Conservation (phyloP, 2,329 filamentous ascomycete species). For the Claviceps maximensis region DNA sequence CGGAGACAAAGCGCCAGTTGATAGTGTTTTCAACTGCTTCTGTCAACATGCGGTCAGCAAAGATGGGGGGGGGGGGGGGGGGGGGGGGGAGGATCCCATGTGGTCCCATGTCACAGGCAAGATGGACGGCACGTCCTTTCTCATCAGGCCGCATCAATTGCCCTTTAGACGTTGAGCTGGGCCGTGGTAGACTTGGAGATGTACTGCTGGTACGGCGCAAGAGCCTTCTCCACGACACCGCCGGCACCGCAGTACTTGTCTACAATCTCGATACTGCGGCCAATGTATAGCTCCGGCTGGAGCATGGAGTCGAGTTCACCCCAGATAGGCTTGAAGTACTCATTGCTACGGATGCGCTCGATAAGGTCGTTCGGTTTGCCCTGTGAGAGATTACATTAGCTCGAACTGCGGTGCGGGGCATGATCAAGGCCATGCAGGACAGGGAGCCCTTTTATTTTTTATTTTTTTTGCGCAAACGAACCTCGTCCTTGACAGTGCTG, state of each 20-base stretch:
- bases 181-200: slow-evolving; percentile 13
- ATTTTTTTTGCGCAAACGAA: too few species aligned
- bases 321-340: slow-evolving; percentile 65
- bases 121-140: too few species aligned
- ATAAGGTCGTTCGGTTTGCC: slow-evolving; percentile 73
- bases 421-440: background rate
- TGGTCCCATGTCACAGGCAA: too few species aligned
- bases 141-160: too few species aligned
- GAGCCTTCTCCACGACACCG: slow-evolving; percentile 24
- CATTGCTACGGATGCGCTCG: slow-evolving; percentile 55
- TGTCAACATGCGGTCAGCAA: slow-evolving; percentile 2
- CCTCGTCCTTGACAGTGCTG: slow-evolving; percentile 39
- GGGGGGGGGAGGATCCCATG: too few species aligned
- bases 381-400: slow-evolving; percentile 6
- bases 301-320: slow-evolving; percentile 55
- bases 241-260: slow-evolving; percentile 29
- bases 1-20: slow-evolving; percentile 14
- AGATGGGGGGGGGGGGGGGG: too few species aligned
- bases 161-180: slow-evolving; percentile 4
- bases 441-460: too few species aligned
- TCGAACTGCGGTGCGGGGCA: background rate
- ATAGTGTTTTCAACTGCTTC: slow-evolving; percentile 11
- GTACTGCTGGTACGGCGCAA: slow-evolving; percentile 24
- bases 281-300: slow-evolving; percentile 41
- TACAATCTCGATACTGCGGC: slow-evolving; percentile 32